Conservation (phyloP, 345 rosid species). For the Aquilaria malaccensis region DNA sequence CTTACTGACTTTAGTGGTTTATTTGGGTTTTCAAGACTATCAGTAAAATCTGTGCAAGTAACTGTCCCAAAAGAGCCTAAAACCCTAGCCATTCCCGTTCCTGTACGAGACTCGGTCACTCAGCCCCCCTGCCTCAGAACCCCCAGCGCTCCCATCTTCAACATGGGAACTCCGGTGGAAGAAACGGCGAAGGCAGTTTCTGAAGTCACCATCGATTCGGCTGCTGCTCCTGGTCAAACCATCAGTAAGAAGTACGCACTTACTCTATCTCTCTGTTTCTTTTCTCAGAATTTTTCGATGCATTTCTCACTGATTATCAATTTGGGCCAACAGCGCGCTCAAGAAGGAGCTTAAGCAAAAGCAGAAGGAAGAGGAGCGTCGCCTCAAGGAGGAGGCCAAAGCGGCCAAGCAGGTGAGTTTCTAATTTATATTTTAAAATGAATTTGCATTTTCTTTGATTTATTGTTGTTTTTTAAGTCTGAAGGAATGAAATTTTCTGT, state of each 20-base stretch:
- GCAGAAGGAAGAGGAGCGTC: slow-evolving; percentile 78
- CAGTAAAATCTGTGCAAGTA: no score
- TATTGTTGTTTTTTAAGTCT: no score
- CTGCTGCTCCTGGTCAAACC: slow-evolving; percentile 33
- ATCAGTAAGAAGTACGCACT: slow-evolving; percentile 67
- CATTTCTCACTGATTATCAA: not conserved
- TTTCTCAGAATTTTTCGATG: not conserved
- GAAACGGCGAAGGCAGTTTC: slow-evolving; percentile 35
- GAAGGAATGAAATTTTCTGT: no score
- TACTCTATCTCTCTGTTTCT: not conserved
- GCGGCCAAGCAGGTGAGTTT: slow-evolving; percentile 29
- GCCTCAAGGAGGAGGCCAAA: slow-evolving; percentile 66
- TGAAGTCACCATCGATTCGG: slow-evolving; percentile 30
- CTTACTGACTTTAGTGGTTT: no score
- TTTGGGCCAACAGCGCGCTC: slow-evolving; percentile 45
- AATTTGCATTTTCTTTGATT: no score
- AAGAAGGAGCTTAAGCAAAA: slow-evolving; percentile 72
- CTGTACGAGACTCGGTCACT: no score
- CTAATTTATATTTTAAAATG: not conserved
- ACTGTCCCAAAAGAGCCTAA: not conserved
- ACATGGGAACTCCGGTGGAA: slow-evolving; percentile 35
- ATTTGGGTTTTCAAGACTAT: no score
- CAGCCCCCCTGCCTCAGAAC: no score
- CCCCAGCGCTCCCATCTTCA: not conserved
- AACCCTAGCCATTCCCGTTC: slow-evolving; percentile 6